Conservation (phyloP, 495 filamentous ascomycete species). For the Hypoxylon subgilvum region DNA sequence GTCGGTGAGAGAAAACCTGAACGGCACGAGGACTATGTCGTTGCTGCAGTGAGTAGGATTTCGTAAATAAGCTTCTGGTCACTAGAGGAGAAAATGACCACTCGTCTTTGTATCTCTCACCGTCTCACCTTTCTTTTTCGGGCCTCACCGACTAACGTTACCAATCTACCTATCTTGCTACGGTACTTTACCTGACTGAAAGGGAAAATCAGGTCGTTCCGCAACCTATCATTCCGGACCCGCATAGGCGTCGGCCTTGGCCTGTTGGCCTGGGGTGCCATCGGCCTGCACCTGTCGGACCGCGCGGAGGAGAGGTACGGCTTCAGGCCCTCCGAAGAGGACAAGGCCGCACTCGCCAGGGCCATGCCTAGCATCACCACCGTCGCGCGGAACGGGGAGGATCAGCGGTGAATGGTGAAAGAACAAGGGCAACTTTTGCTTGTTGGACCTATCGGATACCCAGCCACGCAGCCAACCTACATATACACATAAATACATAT, state of each 20-base stretch:
- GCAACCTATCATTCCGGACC: conserved; percentile 45
- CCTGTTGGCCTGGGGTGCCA: conserved; percentile 51
- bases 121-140: conserved; percentile 21
- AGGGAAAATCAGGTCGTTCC: conserved; percentile 45
- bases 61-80: not conserved
- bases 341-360: conserved; percentile 48
- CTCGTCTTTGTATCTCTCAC: conserved; percentile 28
- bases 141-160: conserved; percentile 30
- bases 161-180: conserved; percentile 1
- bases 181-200: conserved; percentile 7
- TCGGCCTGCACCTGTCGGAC: conserved; percentile 50
- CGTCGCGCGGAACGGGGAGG: conserved; percentile 38
- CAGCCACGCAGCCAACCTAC: not conserved
- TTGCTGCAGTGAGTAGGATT: conserved; percentile 41
- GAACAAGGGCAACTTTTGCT: not conserved
- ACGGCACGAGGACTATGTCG: conserved; percentile 27
- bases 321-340: conserved; percentile 52
- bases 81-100: conserved; percentile 5
- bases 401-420: conserved; percentile 27
- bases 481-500: not conserved
- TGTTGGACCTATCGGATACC: conserved; percentile 23
- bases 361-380: conserved; percentile 47
- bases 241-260: conserved; percentile 49
- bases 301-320: conserved; percentile 51
- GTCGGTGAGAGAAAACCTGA: conserved; percentile 19